These are phyloP conservation scores for Passalora sequoiae DNA, from an alignment of 2,329 filamentous ascomycete genomes.

Conservation along the genomic window DNA sequence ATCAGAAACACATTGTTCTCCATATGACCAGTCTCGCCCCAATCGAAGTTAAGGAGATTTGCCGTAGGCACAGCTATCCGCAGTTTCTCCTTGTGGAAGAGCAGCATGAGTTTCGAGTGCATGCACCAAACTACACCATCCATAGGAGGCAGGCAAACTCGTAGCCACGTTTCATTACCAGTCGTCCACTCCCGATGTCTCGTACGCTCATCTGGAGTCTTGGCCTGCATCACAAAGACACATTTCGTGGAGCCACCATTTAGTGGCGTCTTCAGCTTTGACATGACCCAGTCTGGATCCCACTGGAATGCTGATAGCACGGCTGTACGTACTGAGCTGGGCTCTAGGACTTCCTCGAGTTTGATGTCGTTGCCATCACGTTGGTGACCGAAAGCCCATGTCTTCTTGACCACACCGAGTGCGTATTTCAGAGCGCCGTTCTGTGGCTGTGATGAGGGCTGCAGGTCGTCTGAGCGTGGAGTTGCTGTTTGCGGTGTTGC, in stretches of 20 bases:
- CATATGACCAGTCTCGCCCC: constrained; percentile 79
- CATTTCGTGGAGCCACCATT: constrained; percentile 51
- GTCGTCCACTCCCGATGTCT: constrained; percentile 29
- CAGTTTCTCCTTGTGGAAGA: constrained; percentile 70
- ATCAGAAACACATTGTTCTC: constrained; percentile 92
- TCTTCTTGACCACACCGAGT: constrained; percentile 70
- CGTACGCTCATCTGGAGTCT: constrained; percentile 39
- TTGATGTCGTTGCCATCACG: constrained; percentile 69
- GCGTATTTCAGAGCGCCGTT: constrained; percentile 43
- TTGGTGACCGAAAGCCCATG: constrained; percentile 63
- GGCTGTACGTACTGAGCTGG: constrained; percentile 64
- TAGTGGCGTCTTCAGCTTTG: constrained; percentile 54
- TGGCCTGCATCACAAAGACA: constrained; percentile 57
- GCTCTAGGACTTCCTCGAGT: constrained; percentile 80
- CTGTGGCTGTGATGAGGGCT: background rate
- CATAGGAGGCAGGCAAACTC: constrained; percentile 78
- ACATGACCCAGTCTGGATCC: constrained; percentile 72
- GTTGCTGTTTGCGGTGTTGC: background rate
- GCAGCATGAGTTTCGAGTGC: constrained; percentile 90
- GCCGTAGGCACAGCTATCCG: constrained; percentile 81
- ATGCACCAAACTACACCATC: constrained; percentile 64
- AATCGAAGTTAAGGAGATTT: constrained; percentile 80
- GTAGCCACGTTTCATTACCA: constrained; percentile 43
- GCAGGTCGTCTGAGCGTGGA: background rate
- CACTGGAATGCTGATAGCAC: constrained; percentile 84